Conservation (phyloP, 805 yeast species). For the Wickerhamiella spandovensis region DNA sequence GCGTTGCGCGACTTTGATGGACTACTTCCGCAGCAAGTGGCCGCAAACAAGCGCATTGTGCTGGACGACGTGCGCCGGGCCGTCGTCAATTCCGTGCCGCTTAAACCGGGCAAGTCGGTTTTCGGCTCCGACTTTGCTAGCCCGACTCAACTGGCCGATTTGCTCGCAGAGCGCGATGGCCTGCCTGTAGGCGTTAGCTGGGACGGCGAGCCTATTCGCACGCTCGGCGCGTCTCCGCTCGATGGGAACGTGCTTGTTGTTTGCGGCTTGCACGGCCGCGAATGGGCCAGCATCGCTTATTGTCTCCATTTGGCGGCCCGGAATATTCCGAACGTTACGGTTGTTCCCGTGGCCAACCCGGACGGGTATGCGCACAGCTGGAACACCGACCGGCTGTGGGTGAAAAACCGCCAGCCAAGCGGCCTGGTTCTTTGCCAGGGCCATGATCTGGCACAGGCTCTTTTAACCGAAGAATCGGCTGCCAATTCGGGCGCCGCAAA, state of each 20-base stretch:
- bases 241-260: slow-evolving; percentile 39
- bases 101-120: background rate
- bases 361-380: slow-evolving; percentile 84
- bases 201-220: slow-evolving; percentile 60
- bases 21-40: slow-evolving; percentile 4
- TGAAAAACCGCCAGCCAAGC: slow-evolving; percentile 75
- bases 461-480: slow-evolving; percentile 33
- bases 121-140: background rate
- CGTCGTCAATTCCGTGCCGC: slow-evolving; percentile 18
- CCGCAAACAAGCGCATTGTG: slow-evolving; percentile 10
- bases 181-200: slow-evolving; percentile 53
- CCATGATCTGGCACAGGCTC: slow-evolving; percentile 72
- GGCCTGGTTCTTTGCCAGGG: slow-evolving; percentile 58
- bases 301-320: slow-evolving; percentile 28
- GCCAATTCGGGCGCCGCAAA: slow-evolving; percentile 33
- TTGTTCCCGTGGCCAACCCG: slow-evolving; percentile 78
- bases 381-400: slow-evolving; percentile 71
- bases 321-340: slow-evolving; percentile 39
- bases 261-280: slow-evolving; percentile 82
- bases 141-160: background rate
- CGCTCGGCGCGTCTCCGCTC: slow-evolving; percentile 41
- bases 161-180: background rate
- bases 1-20: slow-evolving; percentile 5
- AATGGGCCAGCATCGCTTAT: slow-evolving; percentile 71
- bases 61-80: slow-evolving; percentile 19